Percentiles rank a stretch among this genome's conserved stretches.
These are phyloP conservation scores for Penicillium thymicola DNA, from an alignment of 2,329 filamentous ascomycete species.

Conservation along the genomic window DNA sequence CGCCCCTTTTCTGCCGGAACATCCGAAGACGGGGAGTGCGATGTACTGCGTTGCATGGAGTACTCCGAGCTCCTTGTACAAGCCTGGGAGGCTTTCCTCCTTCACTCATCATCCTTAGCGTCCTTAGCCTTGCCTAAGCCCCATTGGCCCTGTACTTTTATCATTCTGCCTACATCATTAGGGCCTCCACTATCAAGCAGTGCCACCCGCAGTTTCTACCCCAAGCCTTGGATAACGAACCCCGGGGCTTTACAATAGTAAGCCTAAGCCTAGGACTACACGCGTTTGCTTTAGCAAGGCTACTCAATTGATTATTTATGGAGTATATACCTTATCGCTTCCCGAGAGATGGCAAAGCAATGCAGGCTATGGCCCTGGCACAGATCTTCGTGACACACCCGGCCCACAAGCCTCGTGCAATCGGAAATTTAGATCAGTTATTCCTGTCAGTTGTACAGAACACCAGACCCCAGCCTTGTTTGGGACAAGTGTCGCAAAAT, in stretches of 20 bases:
- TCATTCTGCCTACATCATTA: background rate
- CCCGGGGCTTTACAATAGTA: background rate
- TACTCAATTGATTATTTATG: constrained; percentile 1
- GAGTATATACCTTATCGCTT: background rate
- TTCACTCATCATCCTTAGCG: background rate
- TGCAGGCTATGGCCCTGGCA: background rate
- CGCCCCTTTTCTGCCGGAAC: background rate
- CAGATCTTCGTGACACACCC: background rate
- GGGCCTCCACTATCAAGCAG: background rate
- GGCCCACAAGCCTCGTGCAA: background rate
- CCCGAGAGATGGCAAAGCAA: background rate
- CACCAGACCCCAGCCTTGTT: background rate
- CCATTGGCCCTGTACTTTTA: background rate
- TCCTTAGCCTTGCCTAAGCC: background rate
- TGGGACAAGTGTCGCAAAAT: background rate
- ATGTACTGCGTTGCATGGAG: background rate
- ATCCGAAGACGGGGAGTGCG: background rate
- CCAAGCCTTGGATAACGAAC: background rate
- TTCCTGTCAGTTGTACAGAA: background rate
- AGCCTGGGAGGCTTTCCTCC: background rate
- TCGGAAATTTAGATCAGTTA: background rate
- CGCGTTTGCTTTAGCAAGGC: background rate
- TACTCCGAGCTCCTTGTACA: background rate
- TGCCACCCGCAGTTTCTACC: background rate
- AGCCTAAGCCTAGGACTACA: background rate